phyloP scores from a whole-genome alignment of 768 basidiomycete genomes.

The Nidularia sp. region DNA sequence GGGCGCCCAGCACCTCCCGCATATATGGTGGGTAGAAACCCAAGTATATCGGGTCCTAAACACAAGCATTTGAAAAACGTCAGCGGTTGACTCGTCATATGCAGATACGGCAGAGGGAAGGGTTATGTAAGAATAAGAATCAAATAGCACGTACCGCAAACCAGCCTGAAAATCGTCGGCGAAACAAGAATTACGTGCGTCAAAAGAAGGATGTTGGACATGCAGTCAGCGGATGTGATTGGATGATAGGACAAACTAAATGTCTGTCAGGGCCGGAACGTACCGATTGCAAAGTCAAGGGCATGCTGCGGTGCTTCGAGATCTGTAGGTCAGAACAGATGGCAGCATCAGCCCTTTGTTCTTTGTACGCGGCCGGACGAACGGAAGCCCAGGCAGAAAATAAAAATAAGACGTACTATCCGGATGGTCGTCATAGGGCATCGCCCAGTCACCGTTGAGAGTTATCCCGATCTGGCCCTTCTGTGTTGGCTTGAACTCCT shows the following conservation, averaged over 20 bases:
- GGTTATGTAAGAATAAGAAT: constrained; percentile 1
- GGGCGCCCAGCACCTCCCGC: constrained; percentile 49
- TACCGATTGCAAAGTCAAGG: constrained; percentile 58
- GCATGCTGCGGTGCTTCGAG: constrained; percentile 59
- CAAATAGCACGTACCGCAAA: constrained; percentile 42
- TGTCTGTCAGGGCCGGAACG: constrained; percentile 6
- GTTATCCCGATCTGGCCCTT: constrained; percentile 71
- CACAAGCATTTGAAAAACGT: neutral
- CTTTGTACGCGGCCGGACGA: too few species aligned
- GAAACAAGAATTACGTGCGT: constrained; percentile 4
- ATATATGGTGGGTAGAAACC: constrained; percentile 64
- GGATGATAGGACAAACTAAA: neutral
- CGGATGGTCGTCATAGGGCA: constrained; percentile 60
- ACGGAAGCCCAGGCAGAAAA: neutral
- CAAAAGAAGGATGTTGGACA: neutral
- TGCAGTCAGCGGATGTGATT: neutral
- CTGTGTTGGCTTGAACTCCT: constrained; percentile 49
- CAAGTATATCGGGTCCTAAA: constrained; percentile 62
- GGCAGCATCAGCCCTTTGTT: too few species aligned
- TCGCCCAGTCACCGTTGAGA: constrained; percentile 60
- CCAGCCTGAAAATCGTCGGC: constrained; percentile 41
- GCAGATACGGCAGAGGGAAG: neutral
- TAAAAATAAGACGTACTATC: constrained; percentile 43
- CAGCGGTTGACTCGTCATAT: neutral
- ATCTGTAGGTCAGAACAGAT: constrained; percentile 28